Base-by-base conservation (phyloP, 345 rosid genomes). In the Capsella bursapastoris region DNA sequence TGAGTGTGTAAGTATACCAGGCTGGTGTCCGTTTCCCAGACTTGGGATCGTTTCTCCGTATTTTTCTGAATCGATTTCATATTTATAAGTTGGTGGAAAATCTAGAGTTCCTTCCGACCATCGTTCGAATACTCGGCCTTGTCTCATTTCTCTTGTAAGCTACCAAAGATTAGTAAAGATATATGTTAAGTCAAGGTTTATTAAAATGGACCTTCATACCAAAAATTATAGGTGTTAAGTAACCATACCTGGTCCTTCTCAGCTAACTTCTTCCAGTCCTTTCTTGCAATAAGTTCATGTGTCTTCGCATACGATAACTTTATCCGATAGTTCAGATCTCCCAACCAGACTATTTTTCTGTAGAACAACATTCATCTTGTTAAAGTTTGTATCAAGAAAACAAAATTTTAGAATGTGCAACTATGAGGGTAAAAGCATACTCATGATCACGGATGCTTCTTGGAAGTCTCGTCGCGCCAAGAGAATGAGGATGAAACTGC, bases 61-160 rank as follows among this genome's bases (percentile, higher is more conserved):
- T 37, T 81, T 86, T 35, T 84, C 89, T 37, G 98, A 89, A 79
- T 90, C 82, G 18, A 82, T 25, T 82, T 89, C 92, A 41, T 93
- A 93, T 76, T 93, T 93, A 68, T 93, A 93, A 40, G 98, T 93
- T 68, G 98, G 98, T 34, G 96, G 85, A 78, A 93, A 93, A 63
- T 66, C 73, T 63, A 93, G 60, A 72, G 72, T 18, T 38, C 93
- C 98, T 83, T 93, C 98, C 1, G 85, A 81, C 98, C 98, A 93
- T 83, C 98, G 96, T 73, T 88, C 93, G 72, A 93, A 93, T 8
- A 87, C 81, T 44, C 75, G 81, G 22, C 92, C 96, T 85, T 88
- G 87, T 73, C 79, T 85, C 72, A 89, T 78, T 81, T 93, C 93
- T 66, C 72, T 79, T 44, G 66, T 64, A 70, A 90, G 98, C 98